These are phyloP conservation scores for Cystobasidium pallidum DNA, from an alignment of 1,284 basidiomycete genomes.

Conservation along the genomic window DNA sequence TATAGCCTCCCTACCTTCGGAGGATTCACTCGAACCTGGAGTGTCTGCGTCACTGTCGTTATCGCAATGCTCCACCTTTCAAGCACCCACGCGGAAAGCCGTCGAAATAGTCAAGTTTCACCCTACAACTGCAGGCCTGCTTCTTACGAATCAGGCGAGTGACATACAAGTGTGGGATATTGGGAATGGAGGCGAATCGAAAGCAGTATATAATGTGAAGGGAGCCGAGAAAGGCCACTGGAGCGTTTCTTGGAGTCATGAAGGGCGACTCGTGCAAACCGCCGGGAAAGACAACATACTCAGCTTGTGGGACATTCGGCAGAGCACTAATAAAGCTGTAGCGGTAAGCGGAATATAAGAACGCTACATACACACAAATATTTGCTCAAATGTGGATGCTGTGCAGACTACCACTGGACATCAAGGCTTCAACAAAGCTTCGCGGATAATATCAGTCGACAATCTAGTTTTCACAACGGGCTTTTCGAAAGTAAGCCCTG, in stretches of 20 bases:
- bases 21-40: neutral
- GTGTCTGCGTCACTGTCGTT: slow-evolving; percentile 15
- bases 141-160: slow-evolving; percentile 51
- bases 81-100: slow-evolving; percentile 40
- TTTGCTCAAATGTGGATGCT: too few species aligned
- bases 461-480: slow-evolving; percentile 58
- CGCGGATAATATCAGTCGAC: slow-evolving; percentile 53
- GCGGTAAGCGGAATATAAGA: slow-evolving; percentile 40
- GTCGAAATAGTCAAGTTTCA: slow-evolving; percentile 57
- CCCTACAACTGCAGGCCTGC: slow-evolving; percentile 56
- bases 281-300: slow-evolving; percentile 56
- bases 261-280: slow-evolving; percentile 55
- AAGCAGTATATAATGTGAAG: slow-evolving; percentile 47
- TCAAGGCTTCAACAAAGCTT: slow-evolving; percentile 48
- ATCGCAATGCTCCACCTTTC: slow-evolving; percentile 12
- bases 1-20: slow-evolving; percentile 36
- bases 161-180: slow-evolving; percentile 56
- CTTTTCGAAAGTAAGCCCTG: slow-evolving; percentile 54
- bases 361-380: too few species aligned
- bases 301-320: slow-evolving; percentile 56
- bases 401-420: slow-evolving; percentile 26
- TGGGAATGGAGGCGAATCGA: slow-evolving; percentile 32
- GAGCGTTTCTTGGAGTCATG: slow-evolving; percentile 56
- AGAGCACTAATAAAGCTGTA: slow-evolving; percentile 41
- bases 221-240: slow-evolving; percentile 54